Evolutionary conservation across 164 flowering plant genomes (phyloP).

Genomic region (Tinospora cordifolia): DNA sequence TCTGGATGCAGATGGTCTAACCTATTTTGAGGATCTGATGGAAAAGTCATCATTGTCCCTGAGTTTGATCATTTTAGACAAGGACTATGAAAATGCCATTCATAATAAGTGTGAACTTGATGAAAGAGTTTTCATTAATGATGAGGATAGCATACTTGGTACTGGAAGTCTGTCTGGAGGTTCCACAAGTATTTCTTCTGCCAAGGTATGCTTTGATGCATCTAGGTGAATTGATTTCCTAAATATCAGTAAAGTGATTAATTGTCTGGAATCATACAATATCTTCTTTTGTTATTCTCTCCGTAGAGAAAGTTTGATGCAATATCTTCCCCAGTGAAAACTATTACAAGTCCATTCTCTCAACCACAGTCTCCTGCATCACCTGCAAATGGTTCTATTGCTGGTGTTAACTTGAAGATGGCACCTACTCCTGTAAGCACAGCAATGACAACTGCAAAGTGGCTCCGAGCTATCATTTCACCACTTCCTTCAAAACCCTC

Average conservation of each 20-base stretch:
- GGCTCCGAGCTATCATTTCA: slow-evolving; percentile 83
- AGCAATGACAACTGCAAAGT: slow-evolving; percentile 97
- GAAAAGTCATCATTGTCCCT: slow-evolving; percentile 55
- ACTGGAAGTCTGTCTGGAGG: slow-evolving; percentile 83
- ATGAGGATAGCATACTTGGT: slow-evolving; percentile 77
- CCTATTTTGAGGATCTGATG: slow-evolving; percentile 71
- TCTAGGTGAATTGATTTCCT: neutral
- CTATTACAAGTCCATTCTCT: slow-evolving; percentile 64
- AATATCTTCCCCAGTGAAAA: slow-evolving; percentile 66
- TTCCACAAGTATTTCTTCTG: slow-evolving; percentile 40
- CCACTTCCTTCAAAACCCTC: slow-evolving; percentile 89
- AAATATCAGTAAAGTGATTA: neutral
- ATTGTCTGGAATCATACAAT: neutral
- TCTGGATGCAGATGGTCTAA: slow-evolving; percentile 64
- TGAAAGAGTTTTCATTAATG: slow-evolving; percentile 74
- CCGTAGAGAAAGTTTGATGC: slow-evolving; percentile 64
- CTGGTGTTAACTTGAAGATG: slow-evolving; percentile 38
- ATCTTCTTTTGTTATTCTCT: neutral
- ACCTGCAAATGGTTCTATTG: slow-evolving; percentile 35
- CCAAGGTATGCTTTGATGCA: slow-evolving; percentile 53
- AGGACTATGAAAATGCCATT: slow-evolving; percentile 68
- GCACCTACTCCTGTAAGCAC: slow-evolving; percentile 87
- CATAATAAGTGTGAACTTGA: slow-evolving; percentile 67
- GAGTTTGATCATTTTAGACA: slow-evolving; percentile 54
- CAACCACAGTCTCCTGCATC: slow-evolving; percentile 65